Conservation (phyloP, 2,329 filamentous ascomycete species). For the Elsinoe fawcettii region DNA sequence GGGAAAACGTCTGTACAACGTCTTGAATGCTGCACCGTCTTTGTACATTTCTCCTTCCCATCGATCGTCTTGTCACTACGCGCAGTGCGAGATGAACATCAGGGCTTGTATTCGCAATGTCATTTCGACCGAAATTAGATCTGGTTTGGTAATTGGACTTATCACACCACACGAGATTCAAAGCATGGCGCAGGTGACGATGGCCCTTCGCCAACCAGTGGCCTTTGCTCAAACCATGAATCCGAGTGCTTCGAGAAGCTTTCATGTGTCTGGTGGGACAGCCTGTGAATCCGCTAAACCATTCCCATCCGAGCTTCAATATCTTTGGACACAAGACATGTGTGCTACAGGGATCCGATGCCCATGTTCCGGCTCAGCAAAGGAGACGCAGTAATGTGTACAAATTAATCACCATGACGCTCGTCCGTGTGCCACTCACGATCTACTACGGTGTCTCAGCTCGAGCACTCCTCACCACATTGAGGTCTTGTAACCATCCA, state of each 20-base stretch:
- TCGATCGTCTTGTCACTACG: neutral
- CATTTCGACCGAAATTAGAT: neutral
- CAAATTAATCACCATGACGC: too few species aligned
- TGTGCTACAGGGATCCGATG: too few species aligned
- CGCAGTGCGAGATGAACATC: neutral
- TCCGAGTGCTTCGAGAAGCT: neutral
- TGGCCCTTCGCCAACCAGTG: neutral
- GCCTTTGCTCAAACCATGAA: neutral
- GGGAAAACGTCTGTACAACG: neutral
- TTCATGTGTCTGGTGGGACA: neutral
- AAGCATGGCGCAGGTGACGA: neutral
- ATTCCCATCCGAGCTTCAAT: neutral
- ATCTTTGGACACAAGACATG: neutral
- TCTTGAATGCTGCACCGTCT: conserved; percentile 2
- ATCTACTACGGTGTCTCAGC: too few species aligned
- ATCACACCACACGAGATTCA: neutral
- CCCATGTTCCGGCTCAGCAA: too few species aligned
- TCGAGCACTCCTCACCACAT: too few species aligned
- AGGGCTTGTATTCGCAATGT: neutral
- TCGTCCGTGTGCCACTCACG: too few species aligned
- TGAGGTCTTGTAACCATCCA: too few species aligned
- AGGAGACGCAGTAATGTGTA: too few species aligned
- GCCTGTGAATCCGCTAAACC: neutral
- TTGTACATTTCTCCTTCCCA: neutral
- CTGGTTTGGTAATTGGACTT: neutral